A percentile compares a stretch with the other conserved stretches of the same genome.
These are phyloP conservation scores for Penicillium steckii DNA, from an alignment of 495 filamentous ascomycete species.

Conservation along the genomic window DNA sequence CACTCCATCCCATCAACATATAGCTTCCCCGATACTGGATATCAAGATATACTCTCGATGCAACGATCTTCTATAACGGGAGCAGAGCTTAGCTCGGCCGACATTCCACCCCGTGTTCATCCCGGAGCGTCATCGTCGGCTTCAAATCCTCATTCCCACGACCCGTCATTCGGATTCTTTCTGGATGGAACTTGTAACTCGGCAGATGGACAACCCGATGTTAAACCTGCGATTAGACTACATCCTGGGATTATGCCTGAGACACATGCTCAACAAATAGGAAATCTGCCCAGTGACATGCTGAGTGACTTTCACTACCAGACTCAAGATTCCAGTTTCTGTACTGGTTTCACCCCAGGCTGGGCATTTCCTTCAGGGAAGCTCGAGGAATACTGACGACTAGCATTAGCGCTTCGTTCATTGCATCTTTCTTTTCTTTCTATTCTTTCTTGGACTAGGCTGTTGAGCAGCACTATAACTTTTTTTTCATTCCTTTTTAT, in stretches of 20 bases:
- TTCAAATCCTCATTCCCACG: slow-evolving; percentile 7
- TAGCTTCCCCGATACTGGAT: slow-evolving; percentile 23
- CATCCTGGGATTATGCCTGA: slow-evolving; percentile 13
- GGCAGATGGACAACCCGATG: slow-evolving; percentile 11
- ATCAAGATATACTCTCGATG: slow-evolving; percentile 23
- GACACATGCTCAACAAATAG: slow-evolving; percentile 17
- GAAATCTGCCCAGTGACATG: slow-evolving; percentile 26
- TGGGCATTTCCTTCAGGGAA: slow-evolving; percentile 36
- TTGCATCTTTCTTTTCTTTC: neutral
- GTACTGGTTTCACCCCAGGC: slow-evolving; percentile 25
- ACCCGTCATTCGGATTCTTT: slow-evolving; percentile 18
- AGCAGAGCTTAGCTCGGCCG: slow-evolving; percentile 12
- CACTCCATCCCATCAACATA: slow-evolving; percentile 24
- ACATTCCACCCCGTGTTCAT: slow-evolving; percentile 22
- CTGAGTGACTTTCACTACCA: slow-evolving; percentile 29
- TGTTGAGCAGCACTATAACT: slow-evolving; percentile 12
- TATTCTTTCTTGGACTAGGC: neutral
- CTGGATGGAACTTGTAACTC: slow-evolving; percentile 15
- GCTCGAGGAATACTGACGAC: neutral
- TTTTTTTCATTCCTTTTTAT: slow-evolving; percentile 17
- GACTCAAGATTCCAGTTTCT: slow-evolving; percentile 25
- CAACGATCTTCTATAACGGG: slow-evolving; percentile 18
- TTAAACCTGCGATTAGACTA: slow-evolving; percentile 17
- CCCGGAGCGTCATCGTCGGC: slow-evolving; percentile 10
- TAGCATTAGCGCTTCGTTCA: neutral